Evolutionary conservation across 2,329 filamentous ascomycete species (phyloP).

Genomic region (Dendryphion nanum): DNA sequence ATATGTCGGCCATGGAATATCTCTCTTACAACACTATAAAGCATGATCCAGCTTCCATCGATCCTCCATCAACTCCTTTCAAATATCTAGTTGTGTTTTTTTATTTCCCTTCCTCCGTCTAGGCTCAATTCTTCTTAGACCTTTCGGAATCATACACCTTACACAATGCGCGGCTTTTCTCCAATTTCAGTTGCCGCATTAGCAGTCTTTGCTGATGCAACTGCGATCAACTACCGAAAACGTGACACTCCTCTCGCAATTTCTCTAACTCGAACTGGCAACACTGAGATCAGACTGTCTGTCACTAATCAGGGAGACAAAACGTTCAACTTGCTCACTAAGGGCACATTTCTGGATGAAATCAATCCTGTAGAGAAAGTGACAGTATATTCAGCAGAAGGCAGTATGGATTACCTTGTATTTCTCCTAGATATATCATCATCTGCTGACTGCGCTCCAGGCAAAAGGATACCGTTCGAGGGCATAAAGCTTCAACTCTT

Average conservation of each 20-base stretch:
- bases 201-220: constrained; percentile 24
- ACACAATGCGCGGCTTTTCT: constrained; percentile 29
- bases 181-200: constrained; percentile 27
- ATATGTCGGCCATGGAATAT: no score
- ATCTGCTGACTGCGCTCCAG: constrained; percentile 21
- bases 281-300: constrained; percentile 54
- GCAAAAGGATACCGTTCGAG: constrained; percentile 49
- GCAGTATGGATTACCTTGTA: constrained; percentile 24
- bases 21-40: no score
- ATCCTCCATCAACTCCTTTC: no score
- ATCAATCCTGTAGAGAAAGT: constrained; percentile 54
- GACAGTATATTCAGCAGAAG: constrained; percentile 49
- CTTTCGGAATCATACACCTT: no score
- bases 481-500: constrained; percentile 54
- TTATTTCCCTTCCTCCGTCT: no score
- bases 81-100: no score
- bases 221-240: constrained; percentile 28
- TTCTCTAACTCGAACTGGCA: constrained; percentile 50
- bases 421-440: background rate
- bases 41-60: no score
- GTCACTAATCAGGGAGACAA: constrained; percentile 54
- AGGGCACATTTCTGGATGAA: constrained; percentile 54
- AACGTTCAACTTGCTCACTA: constrained; percentile 53
- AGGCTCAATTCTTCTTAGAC: no score
- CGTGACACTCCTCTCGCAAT: constrained; percentile 35